phyloP scores from a whole-genome alignment of 306 rosid species.

The peach (Prunus persica) region DNA sequence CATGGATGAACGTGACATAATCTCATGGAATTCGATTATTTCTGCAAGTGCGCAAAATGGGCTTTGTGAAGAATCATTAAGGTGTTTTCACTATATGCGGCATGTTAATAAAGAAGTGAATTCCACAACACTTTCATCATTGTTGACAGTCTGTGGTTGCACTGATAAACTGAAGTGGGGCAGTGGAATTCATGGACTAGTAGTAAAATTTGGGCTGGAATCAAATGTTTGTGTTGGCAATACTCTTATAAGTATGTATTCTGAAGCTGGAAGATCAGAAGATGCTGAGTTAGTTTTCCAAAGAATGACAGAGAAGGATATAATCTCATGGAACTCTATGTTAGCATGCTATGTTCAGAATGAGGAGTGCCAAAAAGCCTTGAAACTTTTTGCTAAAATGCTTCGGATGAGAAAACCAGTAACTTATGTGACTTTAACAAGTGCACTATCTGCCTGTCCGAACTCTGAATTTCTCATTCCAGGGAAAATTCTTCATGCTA shows the following conservation, averaged over 20 bases:
- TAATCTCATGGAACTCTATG: slow-evolving; percentile 93
- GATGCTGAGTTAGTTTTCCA: slow-evolving; percentile 65
- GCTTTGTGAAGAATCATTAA: slow-evolving; percentile 53
- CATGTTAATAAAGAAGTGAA: slow-evolving; percentile 37
- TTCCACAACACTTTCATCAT: slow-evolving; percentile 57
- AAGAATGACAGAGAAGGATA: slow-evolving; percentile 71
- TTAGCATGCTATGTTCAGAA: slow-evolving; percentile 68
- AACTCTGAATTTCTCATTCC: slow-evolving; percentile 39
- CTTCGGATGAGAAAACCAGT: slow-evolving; percentile 36
- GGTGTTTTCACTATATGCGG: slow-evolving; percentile 57
- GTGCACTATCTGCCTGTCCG: slow-evolving; percentile 73
- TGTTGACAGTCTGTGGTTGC: slow-evolving; percentile 63
- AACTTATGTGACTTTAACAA: slow-evolving; percentile 64
- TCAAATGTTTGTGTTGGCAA: slow-evolving; percentile 65
- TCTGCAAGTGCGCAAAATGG: slow-evolving; percentile 62
- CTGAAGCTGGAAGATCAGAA: slow-evolving; percentile 52
- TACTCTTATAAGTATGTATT: slow-evolving; percentile 82
- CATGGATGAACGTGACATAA: slow-evolving; percentile 70
- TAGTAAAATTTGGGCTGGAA: slow-evolving; percentile 63
- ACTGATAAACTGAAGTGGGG: slow-evolving; percentile 69
- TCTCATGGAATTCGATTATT: slow-evolving; percentile 92
- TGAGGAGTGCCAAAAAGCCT: slow-evolving; percentile 41
- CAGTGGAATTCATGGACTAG: slow-evolving; percentile 64
- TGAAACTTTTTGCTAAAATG: slow-evolving; percentile 57
- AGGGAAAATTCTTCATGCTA: slow-evolving; percentile 69